Evolutionary conservation across 148 eudicot genomes (phyloP), one percentile per base, ranked within the genome.

Genomic region (Cornus controversa): DNA sequence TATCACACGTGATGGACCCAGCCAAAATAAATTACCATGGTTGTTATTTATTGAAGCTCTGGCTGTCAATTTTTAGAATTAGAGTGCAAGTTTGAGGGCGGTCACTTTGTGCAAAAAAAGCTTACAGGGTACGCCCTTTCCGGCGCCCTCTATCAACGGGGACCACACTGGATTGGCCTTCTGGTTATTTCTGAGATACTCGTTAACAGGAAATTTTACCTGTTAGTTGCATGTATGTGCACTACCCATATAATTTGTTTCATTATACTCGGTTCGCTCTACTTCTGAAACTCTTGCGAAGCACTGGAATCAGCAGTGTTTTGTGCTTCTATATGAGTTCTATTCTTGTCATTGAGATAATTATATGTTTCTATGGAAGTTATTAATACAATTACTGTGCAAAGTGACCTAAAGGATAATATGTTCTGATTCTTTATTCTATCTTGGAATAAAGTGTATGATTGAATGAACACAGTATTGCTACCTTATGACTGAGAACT

Each of bases 221-320:
- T 74, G 36, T 2, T 31, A 64, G 67, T 73, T 74, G 77, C 69
- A 36, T 26, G 9, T 73, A 23, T 31, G 28, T 73, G 47, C 20
- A 27, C 66, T 72, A 54, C 36, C 26, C 25, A 8, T 20, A 20
- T 53, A 72, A n/a, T 34, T 28, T 74, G 57, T 63, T 74, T 23
- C 29, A 23, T 37, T 20, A 14, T 34, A 45, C 31, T 34, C 10
- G 24, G 23, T 62, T 34, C 10, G 24, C 31, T 62, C 6, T 11
- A 50, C 50, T 11, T 74, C 14, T 26, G 11, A 24, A 36, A 74
- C 40, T 10, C 29, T 28, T 31, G 20, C 13, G 10, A n/a, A 23
- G 34, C 34, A 36, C 7, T 36, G 16, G 26, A 31, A 25, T 40
- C 45, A 28, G 29, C 27, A 62, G 25, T 13, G 75, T 57, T 57